These are phyloP conservation scores for Lactuca saligna DNA, from an alignment of 129 eudicot species.

Conservation along the genomic window DNA sequence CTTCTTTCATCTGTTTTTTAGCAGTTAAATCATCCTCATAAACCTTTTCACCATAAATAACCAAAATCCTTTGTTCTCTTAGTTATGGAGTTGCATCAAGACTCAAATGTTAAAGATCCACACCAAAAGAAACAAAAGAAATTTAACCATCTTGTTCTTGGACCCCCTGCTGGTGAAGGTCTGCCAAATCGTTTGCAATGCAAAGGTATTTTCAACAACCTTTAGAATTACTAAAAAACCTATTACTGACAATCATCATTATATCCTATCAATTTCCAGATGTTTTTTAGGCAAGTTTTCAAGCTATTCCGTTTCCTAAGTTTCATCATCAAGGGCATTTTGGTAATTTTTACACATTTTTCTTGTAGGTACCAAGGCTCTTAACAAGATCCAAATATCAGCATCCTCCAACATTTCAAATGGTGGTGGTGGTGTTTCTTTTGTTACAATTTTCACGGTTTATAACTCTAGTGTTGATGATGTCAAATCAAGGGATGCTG, in stretches of 20 bases:
- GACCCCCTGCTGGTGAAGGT: conserved; percentile 91
- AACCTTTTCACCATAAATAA: neutral
- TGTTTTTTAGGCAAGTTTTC: neutral
- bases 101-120: conserved; percentile 32
- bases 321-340: conserved; percentile 10
- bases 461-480: conserved; percentile 57
- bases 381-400: conserved; percentile 55
- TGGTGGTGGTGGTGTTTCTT: conserved; percentile 44
- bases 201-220: conserved; percentile 49
- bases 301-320: neutral
- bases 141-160: conserved; percentile 74
- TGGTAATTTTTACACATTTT: conserved; percentile 14
- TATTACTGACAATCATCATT: too few relatives aligned
- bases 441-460: conserved; percentile 79
- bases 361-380: conserved; percentile 59
- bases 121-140: conserved; percentile 48
- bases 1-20: neutral
- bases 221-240: neutral
- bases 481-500: conserved; percentile 27
- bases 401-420: conserved; percentile 27
- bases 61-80: conserved; percentile 17
- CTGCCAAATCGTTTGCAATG: conserved; percentile 82
- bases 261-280: neutral
- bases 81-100: conserved; percentile 66
- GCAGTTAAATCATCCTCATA: conserved; percentile 1